A percentile compares a stretch with the other conserved stretches of the same genome.
Evolutionary conservation across 2,329 filamentous ascomycete genomes (phyloP).

Genomic region (Metarhizium brunneum): DNA sequence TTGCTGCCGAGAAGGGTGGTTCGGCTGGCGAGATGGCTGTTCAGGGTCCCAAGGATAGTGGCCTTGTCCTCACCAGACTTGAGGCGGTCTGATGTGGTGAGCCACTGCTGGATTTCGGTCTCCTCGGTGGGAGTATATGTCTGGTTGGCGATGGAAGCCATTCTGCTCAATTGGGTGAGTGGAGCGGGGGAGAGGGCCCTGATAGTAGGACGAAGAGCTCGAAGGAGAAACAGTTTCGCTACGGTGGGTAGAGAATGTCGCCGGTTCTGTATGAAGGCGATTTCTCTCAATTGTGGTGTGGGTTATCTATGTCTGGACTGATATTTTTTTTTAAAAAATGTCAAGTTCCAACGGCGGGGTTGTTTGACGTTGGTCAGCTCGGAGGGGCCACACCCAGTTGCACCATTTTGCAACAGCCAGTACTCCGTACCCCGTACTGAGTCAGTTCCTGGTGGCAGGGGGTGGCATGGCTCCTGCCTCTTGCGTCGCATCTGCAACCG

Average conservation of each 20-base stretch:
- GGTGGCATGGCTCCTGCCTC: not conserved
- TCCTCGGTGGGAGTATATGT: constrained; percentile 73
- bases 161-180: constrained; percentile 33
- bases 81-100: constrained; percentile 66
- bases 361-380: not conserved
- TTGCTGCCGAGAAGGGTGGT: constrained; percentile 86
- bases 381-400: not conserved
- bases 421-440: not conserved
- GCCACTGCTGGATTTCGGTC: constrained; percentile 83
- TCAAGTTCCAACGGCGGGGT: not conserved
- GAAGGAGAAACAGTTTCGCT: constrained; percentile 37
- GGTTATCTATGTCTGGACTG: not conserved
- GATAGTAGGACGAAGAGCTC: constrained; percentile 20
- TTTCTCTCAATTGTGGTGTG: constrained; percentile 4
- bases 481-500: constrained; percentile 9
- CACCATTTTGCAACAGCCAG: not conserved
- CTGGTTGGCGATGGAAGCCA: constrained; percentile 56
- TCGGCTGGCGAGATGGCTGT: constrained; percentile 77
- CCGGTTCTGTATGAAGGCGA: not conserved
- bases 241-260: constrained; percentile 1
- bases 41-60: constrained; percentile 67
- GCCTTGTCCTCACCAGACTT: constrained; percentile 46
- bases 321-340: not conserved
- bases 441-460: not conserved
- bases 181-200: constrained; percentile 27